Evolutionary conservation across 2,329 filamentous ascomycete species (phyloP), one percentile per base, ranked within the genome.

Genomic region (Penicillium sp.): DNA sequence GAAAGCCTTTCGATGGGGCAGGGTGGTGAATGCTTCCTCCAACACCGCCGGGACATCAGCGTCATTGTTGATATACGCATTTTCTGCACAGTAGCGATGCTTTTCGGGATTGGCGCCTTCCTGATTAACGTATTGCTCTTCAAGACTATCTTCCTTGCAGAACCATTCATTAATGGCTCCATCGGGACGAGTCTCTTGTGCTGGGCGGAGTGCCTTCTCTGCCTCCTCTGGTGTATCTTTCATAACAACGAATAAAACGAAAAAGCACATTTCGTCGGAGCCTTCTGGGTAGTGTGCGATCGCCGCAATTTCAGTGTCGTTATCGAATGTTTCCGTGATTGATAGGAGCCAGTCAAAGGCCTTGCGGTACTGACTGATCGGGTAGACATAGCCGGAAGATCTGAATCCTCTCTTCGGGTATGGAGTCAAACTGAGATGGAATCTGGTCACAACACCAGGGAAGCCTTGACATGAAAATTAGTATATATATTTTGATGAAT

Each of bases 361-460:
- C 21, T 71, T 71, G 14, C 70, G 71, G 60, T 80, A 84, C 37
- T 77, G 67, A 3, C 74, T 70, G n/a, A 76, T 72, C 0, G 79
- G 76, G 57, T 79, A 84, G 26, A 81, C 67, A 63, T 82, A 85
- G n/a, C 63, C 65, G 3, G 75, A 76, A 1, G 71, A 69, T 3
- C 67, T 64, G 58, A 76, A 60, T 4, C 39, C 72, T 9, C 48
- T 57, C 35, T 60, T 53, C 2, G 63, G 65, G n/a, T 62, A 60
- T 1, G 58, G 51, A 2, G 60, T 57, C 14, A 79, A 76, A 21
- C 72, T 67, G 4, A 85, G 73, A 60, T 85, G 74, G 61, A 83
- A 85, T 14, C 73, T 72, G 1, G 81, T 83, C 3, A 84, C 77
- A 7, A 85, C 70, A 1, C 76, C 83, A 1, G 83, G 82, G 55